phyloP scores from a whole-genome alignment of 345 rosid genomes.

The Camelina sativa region DNA sequence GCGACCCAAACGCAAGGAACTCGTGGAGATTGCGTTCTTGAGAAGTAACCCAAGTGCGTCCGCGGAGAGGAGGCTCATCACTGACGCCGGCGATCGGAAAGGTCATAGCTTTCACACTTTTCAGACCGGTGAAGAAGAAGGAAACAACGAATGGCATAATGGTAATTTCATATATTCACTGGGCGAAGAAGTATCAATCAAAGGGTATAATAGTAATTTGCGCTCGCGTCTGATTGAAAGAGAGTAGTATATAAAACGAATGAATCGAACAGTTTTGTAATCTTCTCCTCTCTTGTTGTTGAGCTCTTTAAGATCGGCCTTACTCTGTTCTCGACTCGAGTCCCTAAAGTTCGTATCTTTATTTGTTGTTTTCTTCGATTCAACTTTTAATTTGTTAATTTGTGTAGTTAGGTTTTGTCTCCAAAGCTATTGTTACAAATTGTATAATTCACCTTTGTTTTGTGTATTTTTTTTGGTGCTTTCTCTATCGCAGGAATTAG shows the following conservation, averaged over 20 bases:
- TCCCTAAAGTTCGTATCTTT: constrained; percentile 13
- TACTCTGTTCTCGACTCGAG: background rate
- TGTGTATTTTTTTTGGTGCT: background rate
- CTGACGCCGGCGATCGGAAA: constrained; percentile 35
- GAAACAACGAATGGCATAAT: constrained; percentile 18
- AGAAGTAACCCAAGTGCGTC: constrained; percentile 55
- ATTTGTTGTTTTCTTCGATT: background rate
- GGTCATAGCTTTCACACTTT: constrained; percentile 3
- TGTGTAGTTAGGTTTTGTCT: background rate
- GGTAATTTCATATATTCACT: background rate
- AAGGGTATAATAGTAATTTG: constrained; percentile 18
- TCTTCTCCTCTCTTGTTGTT: background rate
- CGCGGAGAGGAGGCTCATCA: constrained; percentile 54
- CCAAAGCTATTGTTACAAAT: background rate
- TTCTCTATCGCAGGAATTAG: constrained; percentile 34
- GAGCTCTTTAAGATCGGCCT: constrained; percentile 13
- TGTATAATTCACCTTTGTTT: background rate
- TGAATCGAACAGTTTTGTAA: background rate
- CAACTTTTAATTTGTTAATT: background rate
- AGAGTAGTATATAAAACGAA: background rate
- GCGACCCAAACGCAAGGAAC: constrained; percentile 60
- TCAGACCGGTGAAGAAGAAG: background rate
- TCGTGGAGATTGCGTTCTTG: constrained; percentile 58
- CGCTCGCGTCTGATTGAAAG: background rate
- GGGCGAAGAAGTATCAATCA: background rate